Conservation (phyloP, 805 yeast species). For the Ogataea wickerhamii region DNA sequence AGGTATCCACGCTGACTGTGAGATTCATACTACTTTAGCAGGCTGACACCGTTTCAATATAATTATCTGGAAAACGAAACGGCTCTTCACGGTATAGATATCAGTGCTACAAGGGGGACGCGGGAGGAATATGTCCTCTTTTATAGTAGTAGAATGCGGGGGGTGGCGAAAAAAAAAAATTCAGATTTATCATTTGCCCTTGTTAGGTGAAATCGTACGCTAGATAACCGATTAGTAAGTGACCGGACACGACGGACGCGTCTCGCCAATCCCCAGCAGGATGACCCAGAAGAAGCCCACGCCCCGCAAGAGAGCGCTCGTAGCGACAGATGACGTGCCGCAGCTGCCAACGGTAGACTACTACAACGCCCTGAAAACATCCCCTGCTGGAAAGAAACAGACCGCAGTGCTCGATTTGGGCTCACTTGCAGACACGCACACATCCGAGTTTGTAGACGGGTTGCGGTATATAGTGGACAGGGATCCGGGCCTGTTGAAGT, state of each 20-base stretch:
- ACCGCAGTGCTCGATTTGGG: not conserved
- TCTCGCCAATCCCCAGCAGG: no score
- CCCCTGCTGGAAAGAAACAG: not conserved
- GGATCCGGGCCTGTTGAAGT: constrained; percentile 23
- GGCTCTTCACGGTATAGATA: no score
- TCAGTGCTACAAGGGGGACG: no score
- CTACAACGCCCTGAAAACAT: constrained; percentile 1
- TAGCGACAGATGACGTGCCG: no score
- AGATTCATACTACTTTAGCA: no score
- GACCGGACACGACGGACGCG: no score
- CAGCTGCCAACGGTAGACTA: no score
- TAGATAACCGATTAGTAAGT: no score
- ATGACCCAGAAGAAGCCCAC: no score
- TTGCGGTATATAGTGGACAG: constrained; percentile 20
- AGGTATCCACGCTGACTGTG: constrained; percentile 45
- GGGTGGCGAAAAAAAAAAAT: not conserved
- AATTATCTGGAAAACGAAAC: no score
- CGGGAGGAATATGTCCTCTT: not conserved
- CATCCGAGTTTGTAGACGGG: constrained; percentile 23
- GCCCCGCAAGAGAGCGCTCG: no score
- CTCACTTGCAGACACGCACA: constrained; percentile 10
- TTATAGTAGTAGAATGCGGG: not conserved
- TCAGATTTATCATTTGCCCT: not conserved
- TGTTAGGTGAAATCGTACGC: not conserved
- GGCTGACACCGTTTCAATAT: no score